These are phyloP conservation scores for Blastocystis sp. DNA, from an alignment of 352 stramenopile genomes.

Conservation along the genomic window DNA sequence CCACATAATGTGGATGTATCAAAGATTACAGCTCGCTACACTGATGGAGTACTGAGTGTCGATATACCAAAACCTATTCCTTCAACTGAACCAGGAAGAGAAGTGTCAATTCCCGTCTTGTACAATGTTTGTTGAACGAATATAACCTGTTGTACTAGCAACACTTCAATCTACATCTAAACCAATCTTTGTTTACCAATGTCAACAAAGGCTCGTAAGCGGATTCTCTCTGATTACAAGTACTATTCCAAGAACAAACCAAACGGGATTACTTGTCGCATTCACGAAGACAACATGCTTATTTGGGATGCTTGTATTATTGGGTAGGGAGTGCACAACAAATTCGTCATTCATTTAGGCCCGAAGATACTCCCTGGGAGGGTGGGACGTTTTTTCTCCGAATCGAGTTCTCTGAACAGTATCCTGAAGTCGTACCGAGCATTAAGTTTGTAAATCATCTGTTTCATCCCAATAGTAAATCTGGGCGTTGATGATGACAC, in stretches of 20 bases:
- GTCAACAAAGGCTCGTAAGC: conserved; percentile 46
- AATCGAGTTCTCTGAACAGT: conserved; percentile 95
- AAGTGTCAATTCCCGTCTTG: conserved; percentile 34
- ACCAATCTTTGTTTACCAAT: neutral
- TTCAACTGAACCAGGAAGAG: neutral
- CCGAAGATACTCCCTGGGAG: conserved; percentile 97
- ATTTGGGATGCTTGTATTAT: conserved; percentile 78
- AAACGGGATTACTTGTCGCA: conserved; percentile 43
- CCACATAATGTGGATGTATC: neutral
- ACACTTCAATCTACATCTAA: neutral
- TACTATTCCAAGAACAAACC: conserved; percentile 26
- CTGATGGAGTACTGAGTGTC: conserved; percentile 4
- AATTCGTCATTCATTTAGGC: conserved; percentile 69
- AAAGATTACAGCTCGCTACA: conserved; percentile 6
- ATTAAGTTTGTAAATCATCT: conserved; percentile 98
- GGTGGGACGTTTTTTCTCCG: conserved; percentile 72
- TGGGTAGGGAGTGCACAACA: conserved; percentile 67
- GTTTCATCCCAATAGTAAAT: conserved; percentile 92
- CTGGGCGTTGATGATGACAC: neutral
- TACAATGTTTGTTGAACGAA: neutral
- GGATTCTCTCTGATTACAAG: conserved; percentile 35
- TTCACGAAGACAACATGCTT: conserved; percentile 61
- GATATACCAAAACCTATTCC: neutral
- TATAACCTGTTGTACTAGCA: neutral
- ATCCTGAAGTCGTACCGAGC: conserved; percentile 94